Evolutionary conservation across 2,329 filamentous ascomycete genomes (phyloP).

Genomic region (Dactylellina cionopaga): DNA sequence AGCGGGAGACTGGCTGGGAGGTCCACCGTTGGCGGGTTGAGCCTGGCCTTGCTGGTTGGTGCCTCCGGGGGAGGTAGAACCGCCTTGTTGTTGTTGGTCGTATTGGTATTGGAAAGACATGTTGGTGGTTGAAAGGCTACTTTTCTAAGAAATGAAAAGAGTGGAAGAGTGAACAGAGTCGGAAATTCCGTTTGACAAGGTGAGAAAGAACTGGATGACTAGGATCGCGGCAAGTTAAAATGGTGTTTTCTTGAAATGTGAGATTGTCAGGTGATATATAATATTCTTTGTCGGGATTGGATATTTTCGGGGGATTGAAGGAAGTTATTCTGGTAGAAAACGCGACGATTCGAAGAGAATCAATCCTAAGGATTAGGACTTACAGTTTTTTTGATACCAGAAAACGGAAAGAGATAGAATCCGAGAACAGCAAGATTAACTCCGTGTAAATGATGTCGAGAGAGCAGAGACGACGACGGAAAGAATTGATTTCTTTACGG

Average conservation of each 20-base stretch:
- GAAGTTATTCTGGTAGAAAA: background rate
- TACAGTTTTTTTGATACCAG: conserved; percentile 47
- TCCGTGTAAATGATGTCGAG: conserved; percentile 55
- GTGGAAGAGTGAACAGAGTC: conserved; percentile 35
- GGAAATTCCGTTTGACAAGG: conserved; percentile 38
- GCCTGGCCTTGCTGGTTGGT: conserved; percentile 55
- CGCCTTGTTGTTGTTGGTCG: conserved; percentile 54
- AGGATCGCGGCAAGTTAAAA: background rate
- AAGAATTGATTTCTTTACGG: conserved; percentile 25
- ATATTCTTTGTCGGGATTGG: background rate
- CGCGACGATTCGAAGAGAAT: background rate
- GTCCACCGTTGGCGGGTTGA: conserved; percentile 47
- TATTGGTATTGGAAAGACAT: conserved; percentile 57
- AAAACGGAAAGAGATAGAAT: conserved; percentile 52
- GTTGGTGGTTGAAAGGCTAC: conserved; percentile 34
- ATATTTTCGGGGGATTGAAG: background rate
- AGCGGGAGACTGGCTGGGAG: conserved; percentile 56
- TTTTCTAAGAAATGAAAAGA: conserved; percentile 50
- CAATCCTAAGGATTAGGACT: conserved; percentile 28
- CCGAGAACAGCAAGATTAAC: conserved; percentile 54
- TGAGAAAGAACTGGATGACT: conserved; percentile 27
- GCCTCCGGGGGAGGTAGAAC: conserved; percentile 56
- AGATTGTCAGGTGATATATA: background rate
- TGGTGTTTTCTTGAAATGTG: conserved; percentile 1
- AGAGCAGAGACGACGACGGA: conserved; percentile 50